These are phyloP conservation scores for Clavispora santaluciae DNA, from an alignment of 805 yeast species.

Conservation along the genomic window DNA sequence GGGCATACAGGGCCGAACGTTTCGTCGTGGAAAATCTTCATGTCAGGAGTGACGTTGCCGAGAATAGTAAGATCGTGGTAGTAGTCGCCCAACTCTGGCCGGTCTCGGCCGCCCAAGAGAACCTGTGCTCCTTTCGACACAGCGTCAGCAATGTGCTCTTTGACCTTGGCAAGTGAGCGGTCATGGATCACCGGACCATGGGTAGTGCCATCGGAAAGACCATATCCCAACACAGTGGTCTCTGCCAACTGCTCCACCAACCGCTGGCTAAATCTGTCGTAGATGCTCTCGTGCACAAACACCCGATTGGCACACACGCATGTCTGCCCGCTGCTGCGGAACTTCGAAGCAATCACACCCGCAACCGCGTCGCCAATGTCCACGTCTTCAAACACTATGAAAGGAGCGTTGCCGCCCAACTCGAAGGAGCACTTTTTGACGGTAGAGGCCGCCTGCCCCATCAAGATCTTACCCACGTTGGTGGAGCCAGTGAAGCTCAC, in stretches of 20 bases:
- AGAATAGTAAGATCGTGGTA: slow-evolving; percentile 69
- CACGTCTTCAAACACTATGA: slow-evolving; percentile 18
- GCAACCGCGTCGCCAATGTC: slow-evolving; percentile 16
- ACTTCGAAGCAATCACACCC: slow-evolving; percentile 16
- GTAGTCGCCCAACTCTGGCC: slow-evolving; percentile 52
- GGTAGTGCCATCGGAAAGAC: slow-evolving; percentile 52
- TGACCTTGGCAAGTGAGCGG: slow-evolving; percentile 57
- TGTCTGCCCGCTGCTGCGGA: slow-evolving; percentile 18
- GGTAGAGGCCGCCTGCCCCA: slow-evolving; percentile 15
- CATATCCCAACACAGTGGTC: slow-evolving; percentile 55
- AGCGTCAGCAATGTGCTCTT: slow-evolving; percentile 63
- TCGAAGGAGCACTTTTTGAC: slow-evolving; percentile 18
- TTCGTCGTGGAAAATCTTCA: slow-evolving; percentile 61
- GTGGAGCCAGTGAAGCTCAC: slow-evolving; percentile 19
- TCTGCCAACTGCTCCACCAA: slow-evolving; percentile 9
- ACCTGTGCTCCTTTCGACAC: slow-evolving; percentile 59
- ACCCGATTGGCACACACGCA: slow-evolving; percentile 18
- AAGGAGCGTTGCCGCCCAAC: slow-evolving; percentile 19
- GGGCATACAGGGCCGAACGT: slow-evolving; percentile 83
- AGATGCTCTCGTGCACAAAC: slow-evolving; percentile 16
- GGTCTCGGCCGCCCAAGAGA: slow-evolving; percentile 54
- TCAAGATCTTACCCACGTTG: slow-evolving; percentile 17
- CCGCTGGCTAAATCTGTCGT: slow-evolving; percentile 11
- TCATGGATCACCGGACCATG: slow-evolving; percentile 75
- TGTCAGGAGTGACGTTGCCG: slow-evolving; percentile 52